Evolutionary conservation across 257 asterid genomes (phyloP), one percentile per base, ranked within the genome.

Genomic region (Solanum gandarillasii): DNA sequence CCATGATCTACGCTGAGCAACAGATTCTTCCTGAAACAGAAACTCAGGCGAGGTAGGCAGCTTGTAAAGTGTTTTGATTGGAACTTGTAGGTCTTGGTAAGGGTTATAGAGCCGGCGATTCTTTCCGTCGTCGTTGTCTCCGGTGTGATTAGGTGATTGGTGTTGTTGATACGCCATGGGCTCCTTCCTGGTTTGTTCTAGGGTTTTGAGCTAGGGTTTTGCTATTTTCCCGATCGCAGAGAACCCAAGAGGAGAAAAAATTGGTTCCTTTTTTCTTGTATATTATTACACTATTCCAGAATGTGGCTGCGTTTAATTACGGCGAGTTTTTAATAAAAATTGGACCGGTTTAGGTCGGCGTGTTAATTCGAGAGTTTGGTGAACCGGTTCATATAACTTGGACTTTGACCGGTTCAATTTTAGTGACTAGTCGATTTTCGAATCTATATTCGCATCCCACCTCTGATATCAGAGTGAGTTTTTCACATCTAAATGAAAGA

Each of bases 41-140:
- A 87, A 97, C 81, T 97, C 99, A 8, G 98, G 99, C 9, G 98
- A 83, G 35, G 98, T 88, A 27, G 99, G 98, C 41, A 96, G 94
- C 87, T 93, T 90, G 95, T 95, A 97, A 2, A 93, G 73, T 83
- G 95, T 88, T 89, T 91, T 90, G 1, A 91, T 48, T 9, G 99
- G 98, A 87, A 93, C 87, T 76, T 93, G 85, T 78, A 95, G 90
- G 88, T 95, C 98, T 65, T 95, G 96, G 91, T 96, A 97, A 5
- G 99, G 99, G 88, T 94, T 96, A 95, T 97, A 97, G 75, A 96
- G 95, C 46, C 96, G 98, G 70, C 93, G 96, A 87, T 88, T 92
- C 81, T 92, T 82, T 34, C 34, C 65, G 34, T 85, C 89, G 84
- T 87, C 83, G 41, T 88, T 87, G 11, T 90, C 90, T 38, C 92